Evolutionary conservation across 768 basidiomycete genomes (phyloP).

Genomic region (Tephrocybe sp.): DNA sequence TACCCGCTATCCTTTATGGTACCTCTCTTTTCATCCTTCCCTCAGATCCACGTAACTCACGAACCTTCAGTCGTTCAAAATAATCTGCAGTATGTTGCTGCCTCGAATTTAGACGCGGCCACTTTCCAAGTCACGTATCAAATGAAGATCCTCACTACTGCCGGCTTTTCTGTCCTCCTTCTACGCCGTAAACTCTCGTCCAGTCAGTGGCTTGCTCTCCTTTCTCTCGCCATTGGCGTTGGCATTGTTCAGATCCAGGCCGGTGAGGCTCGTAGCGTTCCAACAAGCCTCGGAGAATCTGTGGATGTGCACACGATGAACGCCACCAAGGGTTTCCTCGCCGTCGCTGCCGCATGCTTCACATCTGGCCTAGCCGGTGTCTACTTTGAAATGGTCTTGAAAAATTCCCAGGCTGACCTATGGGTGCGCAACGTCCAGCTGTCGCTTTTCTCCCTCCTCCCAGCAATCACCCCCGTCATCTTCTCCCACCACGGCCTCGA

Average conservation of each 20-base stretch:
- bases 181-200: slow-evolving; percentile 73
- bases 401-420: slow-evolving; percentile 84
- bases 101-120: slow-evolving; percentile 90
- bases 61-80: slow-evolving; percentile 77
- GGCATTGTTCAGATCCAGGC: slow-evolving; percentile 87
- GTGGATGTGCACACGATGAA: slow-evolving; percentile 62
- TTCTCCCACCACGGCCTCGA: slow-evolving; percentile 40
- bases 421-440: slow-evolving; percentile 98
- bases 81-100: slow-evolving; percentile 93
- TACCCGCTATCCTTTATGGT: slow-evolving; percentile 94
- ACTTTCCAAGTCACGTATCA: slow-evolving; percentile 98
- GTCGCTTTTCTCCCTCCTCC: slow-evolving; percentile 90
- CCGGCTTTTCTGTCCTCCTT: slow-evolving; percentile 82
- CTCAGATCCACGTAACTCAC: neutral
- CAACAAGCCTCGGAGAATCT: slow-evolving; percentile 20
- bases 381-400: slow-evolving; percentile 98
- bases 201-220: slow-evolving; percentile 81
- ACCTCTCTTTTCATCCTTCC: neutral
- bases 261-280: slow-evolving; percentile 27
- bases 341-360: slow-evolving; percentile 89
- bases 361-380: slow-evolving; percentile 96
- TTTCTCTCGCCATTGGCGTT: slow-evolving; percentile 86
- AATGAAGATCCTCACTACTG: slow-evolving; percentile 97
- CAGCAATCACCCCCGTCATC: slow-evolving; percentile 79
- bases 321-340: slow-evolving; percentile 82